phyloP scores from a whole-genome alignment of 257 asterid genomes.

The Leptodermis oblonga region DNA sequence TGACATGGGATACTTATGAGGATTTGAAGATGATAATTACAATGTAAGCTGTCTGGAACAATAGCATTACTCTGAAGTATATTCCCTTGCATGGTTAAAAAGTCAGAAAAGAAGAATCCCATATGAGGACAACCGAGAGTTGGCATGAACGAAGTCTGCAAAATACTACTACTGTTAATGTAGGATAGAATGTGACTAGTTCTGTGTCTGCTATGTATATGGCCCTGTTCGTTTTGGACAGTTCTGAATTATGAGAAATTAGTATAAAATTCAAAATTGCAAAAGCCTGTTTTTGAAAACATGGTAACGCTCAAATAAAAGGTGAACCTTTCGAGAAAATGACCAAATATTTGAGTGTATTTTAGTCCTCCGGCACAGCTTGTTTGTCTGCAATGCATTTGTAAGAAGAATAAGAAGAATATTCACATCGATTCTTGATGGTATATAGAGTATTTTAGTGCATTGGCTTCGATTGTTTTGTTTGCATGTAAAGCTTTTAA shows the following conservation, averaged over 20 bases:
- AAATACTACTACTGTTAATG: too few relatives aligned
- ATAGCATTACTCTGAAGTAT: constrained; percentile 10
- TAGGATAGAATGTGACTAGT: background rate
- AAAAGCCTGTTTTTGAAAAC: too few relatives aligned
- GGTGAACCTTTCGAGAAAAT: background rate
- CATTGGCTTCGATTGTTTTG: background rate
- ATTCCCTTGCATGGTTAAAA: constrained; percentile 3
- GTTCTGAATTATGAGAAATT: too few relatives aligned
- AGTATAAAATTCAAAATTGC: too few relatives aligned
- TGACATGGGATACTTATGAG: background rate
- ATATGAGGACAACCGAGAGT: background rate
- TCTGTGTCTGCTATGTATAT: background rate
- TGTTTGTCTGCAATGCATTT: background rate
- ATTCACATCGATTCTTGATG: constrained; percentile 1
- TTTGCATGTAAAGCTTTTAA: background rate
- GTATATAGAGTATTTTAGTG: background rate
- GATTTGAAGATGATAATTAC: background rate
- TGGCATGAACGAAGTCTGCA: background rate
- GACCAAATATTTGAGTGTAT: background rate
- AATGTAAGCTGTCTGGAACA: constrained; percentile 5
- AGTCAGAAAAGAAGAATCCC: background rate
- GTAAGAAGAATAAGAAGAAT: background rate
- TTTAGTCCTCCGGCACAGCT: background rate
- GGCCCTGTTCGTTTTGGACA: background rate
- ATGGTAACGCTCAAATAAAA: too few relatives aligned